Evolutionary conservation across 257 asterid genomes (phyloP), one percentile per base, ranked within the genome.

Genomic region (Penstemon eatonii): DNA sequence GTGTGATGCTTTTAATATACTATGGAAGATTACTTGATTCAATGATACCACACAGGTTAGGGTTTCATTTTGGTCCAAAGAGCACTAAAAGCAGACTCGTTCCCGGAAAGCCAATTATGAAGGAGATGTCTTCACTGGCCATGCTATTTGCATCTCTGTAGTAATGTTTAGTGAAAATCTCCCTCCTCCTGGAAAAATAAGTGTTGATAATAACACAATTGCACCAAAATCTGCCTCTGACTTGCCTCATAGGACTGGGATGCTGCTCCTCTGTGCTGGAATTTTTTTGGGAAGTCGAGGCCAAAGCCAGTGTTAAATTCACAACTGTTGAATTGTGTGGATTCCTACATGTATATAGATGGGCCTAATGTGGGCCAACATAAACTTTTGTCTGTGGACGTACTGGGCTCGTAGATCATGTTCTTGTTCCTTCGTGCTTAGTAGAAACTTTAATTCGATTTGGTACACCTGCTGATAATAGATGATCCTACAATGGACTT

Each of bases 211-310:
- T 45, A 70, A 13, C 36, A 54, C 60, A 38, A 1, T 47, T 8
- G 12, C 53, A 18, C 49, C 19, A 50, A 46, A 49, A 19, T 51
- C 50, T 39, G 60, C 12, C 56, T 55, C 15, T 4, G 40, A 39
- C 46, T 53, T 68, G 45, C 50, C 56, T 61, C 42, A 6, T 45
- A 38, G 46, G n/a, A n/a, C 73, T 60, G n/a, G 2, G 11, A 4
- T 40, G 41, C 38, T 49, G 40, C 63, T 73, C 18, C 10, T 49
- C 58, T 73, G 49, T 62, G 66, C 63, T 39, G 38, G n/a, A 10
- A 5, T 43, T 10, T 6, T 11, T 45, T 63, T 41, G 36, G 12
- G 39, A 15, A 60, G 9, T 9, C 10, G 8, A 4, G 0, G 51
- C 10, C 51, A 46, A 46, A 12, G 10, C 10, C 9, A 6, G 10